A percentile compares a stretch with the other conserved stretches of the same genome.
Conservation (phyloP, 2,329 filamentous ascomycete genomes). For the Lachnellula subtilissima region DNA sequence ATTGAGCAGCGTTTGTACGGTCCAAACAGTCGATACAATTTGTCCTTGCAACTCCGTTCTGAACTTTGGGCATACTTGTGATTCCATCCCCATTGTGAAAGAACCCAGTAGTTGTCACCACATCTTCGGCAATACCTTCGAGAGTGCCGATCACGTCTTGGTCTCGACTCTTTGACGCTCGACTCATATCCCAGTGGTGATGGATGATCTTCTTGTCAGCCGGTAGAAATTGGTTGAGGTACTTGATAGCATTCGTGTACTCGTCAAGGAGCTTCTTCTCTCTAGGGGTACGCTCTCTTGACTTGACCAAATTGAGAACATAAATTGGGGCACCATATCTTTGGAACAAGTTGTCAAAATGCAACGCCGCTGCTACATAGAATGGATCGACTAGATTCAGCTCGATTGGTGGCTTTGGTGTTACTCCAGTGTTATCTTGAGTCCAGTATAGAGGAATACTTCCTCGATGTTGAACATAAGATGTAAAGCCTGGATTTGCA, state of each 20-base stretch:
- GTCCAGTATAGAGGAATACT: conserved; percentile 98
- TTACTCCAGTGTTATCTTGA: conserved; percentile 90
- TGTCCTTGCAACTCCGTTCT: conserved; percentile 89
- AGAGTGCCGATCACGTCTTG: conserved; percentile 92
- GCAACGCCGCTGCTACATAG: conserved; percentile 84
- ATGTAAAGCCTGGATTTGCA: conserved; percentile 87
- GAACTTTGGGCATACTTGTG: conserved; percentile 61
- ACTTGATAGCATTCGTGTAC: conserved; percentile 80
- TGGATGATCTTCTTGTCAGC: conserved; percentile 81
- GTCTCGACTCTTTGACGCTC: conserved; percentile 84
- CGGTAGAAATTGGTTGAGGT: conserved; percentile 92
- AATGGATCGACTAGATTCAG: conserved; percentile 95
- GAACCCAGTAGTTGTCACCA: conserved; percentile 81
- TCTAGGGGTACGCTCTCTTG: conserved; percentile 79
- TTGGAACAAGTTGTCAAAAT: conserved; percentile 92
- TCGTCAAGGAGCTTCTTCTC: conserved; percentile 88
- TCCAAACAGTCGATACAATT: conserved; percentile 99
- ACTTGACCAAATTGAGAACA: conserved; percentile 85
- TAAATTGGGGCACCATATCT: conserved; percentile 91
- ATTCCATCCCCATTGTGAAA: conserved; percentile 84
- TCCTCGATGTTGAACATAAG: conserved; percentile 92
- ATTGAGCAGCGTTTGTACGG: conserved; percentile 94
- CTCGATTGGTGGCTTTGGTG: conserved; percentile 93
- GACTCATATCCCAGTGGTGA: conserved; percentile 96
- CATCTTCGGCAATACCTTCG: conserved; percentile 82